Evolutionary conservation across 2,329 filamentous ascomycete genomes (phyloP), one percentile per base, ranked within the genome.

Genomic region (Cladosporium sp.): DNA sequence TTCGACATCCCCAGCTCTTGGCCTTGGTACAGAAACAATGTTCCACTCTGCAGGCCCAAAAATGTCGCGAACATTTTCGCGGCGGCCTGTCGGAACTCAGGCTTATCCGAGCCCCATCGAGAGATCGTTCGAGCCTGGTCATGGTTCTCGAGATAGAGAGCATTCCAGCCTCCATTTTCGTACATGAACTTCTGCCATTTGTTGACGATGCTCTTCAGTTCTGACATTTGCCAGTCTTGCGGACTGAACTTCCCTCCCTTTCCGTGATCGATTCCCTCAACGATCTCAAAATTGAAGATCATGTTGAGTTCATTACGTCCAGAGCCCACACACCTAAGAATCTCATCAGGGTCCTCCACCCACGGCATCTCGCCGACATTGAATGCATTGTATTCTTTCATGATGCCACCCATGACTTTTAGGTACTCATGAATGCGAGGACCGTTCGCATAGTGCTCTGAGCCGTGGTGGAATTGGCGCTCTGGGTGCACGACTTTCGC

Each of bases 241-340:
- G 83, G 66, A 75, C 55, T 78, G 77, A 55, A 76, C 61, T 47
- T 61, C 24, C 51, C 65, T 29, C 56, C 49, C 4, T 78, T 74
- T n/a, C 79, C 66, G 50, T 50, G 50, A 27, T 80, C 77, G 19
- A 80, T 52, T 24, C 53, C 66, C 27, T 76, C 71, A 56, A 80
- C 72, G 13, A 80, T 70, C 48, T 87, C 83, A 62, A 87, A 87
- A 58, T 85, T 80, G 66, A 88, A 87, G 40, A 86, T 82, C 82
- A 87, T 86, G 62, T 79, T 82, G 44, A 87, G 66, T 61, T 87
- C 82, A 32, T 75, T 73, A 9, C 80, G 73, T 6, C 53, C 39
- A 29, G 72, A 74, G 3, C 73, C 73, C 1, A 86, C 81, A 4
- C 71, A 73, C 6, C 69, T 69, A 7, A 80, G 55, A 1, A 80